Percentiles rank a stretch among this genome's conserved stretches.
Conservation (phyloP, 2,329 filamentous ascomycete genomes). For the Tolypocladium paradoxum region DNA sequence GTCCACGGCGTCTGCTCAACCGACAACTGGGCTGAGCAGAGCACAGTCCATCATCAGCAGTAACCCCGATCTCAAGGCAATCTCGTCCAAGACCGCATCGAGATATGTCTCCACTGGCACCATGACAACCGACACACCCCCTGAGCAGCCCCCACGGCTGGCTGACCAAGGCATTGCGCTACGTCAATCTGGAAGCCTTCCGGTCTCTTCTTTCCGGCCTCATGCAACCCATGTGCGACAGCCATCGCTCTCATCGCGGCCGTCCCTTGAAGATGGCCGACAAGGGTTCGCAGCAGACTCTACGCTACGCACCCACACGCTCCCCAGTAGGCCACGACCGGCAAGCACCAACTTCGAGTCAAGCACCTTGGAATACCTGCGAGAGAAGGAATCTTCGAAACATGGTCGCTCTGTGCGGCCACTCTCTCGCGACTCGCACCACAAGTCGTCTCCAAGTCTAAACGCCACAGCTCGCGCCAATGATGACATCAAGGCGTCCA, state of each 20-base stretch:
- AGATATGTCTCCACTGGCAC: conserved; percentile 55
- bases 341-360: conserved; percentile 75
- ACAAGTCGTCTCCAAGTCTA: conserved; percentile 30
- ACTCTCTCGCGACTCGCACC: conserved; percentile 8
- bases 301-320: conserved; percentile 15
- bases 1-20: conserved; percentile 28
- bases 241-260: conserved; percentile 8
- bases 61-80: conserved; percentile 50
- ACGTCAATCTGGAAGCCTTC: conserved; percentile 1
- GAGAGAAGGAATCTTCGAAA: conserved; percentile 56
- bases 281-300: conserved; percentile 10
- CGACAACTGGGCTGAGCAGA: conserved; percentile 50
- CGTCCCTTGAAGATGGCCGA: conserved; percentile 12
- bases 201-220: conserved; percentile 7
- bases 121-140: conserved; percentile 57
- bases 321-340: conserved; percentile 51
- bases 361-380: conserved; percentile 64
- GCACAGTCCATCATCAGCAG: conserved; percentile 44
- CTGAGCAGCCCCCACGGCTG: conserved; percentile 27
- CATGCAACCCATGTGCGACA: conserved; percentile 13
- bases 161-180: conserved; percentile 9
- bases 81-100: conserved; percentile 32
- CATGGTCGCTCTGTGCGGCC: conserved; percentile 18
- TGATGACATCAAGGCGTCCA: conserved; percentile 36
- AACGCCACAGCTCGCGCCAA: conserved; percentile 17